A percentile compares a stretch with the other conserved stretches of the same genome.
phyloP scores from a whole-genome alignment of 2,329 filamentous ascomycete genomes.

The Aspergillus candidus region DNA sequence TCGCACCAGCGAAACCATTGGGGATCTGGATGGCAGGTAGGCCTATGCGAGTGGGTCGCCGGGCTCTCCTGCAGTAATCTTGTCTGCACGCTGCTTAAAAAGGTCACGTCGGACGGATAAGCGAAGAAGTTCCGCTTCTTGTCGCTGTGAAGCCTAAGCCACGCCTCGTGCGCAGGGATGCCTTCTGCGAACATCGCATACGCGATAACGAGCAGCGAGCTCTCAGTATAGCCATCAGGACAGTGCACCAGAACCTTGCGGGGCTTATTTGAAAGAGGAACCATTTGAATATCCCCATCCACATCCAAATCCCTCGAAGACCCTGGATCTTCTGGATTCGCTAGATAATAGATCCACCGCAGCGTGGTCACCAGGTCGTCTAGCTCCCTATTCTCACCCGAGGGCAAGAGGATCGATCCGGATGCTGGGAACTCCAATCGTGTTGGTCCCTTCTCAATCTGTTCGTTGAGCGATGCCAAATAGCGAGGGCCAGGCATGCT shows the following conservation, averaged over 20 bases:
- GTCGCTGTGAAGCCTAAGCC: constrained; percentile 74
- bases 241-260: constrained; percentile 84
- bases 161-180: constrained; percentile 72
- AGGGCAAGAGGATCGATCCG: constrained; percentile 81
- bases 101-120: constrained; percentile 80
- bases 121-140: constrained; percentile 92
- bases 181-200: constrained; percentile 93
- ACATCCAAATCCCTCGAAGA: constrained; percentile 34
- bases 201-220: constrained; percentile 77
- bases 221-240: constrained; percentile 93
- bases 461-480: constrained; percentile 58
- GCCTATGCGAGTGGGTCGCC: constrained; percentile 18
- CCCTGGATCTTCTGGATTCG: constrained; percentile 53
- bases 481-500: constrained; percentile 64
- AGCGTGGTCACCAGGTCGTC: constrained; percentile 81
- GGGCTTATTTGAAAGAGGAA: constrained; percentile 35
- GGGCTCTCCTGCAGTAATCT: constrained; percentile 58
- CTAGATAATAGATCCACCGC: constrained; percentile 80
- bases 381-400: constrained; percentile 74
- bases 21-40: constrained; percentile 48
- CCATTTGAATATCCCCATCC: constrained; percentile 55
- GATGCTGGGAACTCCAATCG: constrained; percentile 84
- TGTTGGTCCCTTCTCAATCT: constrained; percentile 46
- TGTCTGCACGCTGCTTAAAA: constrained; percentile 70
- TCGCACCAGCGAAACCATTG: constrained; percentile 78